Evolutionary conservation across 495 filamentous ascomycete genomes (phyloP), one percentile per base, ranked within the genome.

Genomic region (Penicillium waksmanii): DNA sequence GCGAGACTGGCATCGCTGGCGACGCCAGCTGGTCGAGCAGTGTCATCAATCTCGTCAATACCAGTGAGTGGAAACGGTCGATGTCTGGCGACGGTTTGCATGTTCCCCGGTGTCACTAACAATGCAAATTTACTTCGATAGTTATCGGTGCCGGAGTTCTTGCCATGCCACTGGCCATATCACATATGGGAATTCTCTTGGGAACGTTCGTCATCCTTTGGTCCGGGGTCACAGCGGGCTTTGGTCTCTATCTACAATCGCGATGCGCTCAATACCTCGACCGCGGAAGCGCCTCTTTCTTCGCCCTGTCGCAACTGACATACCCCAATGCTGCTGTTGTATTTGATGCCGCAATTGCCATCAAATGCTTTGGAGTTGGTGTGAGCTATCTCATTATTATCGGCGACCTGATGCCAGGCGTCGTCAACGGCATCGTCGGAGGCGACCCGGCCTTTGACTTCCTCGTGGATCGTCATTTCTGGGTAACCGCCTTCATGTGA

Each of bases 361-460:
- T 98, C 68, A 98, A 98, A 69, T 98, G 95, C 70, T 98, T 98
- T 74, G 95, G 89, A 56, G 95, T 98, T 17, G 96, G 89, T 8
- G 89, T 98, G 43, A 96, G 92, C 69, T 98, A 98, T 73, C 84
- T 98, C 64, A 98, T 98, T 61, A 97, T 98, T 64, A 98, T 98
- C 64, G 95, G 95, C 17, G 95, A 98, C 68, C 79, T 98, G 62
- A 98, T 98, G 95, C 95, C 96, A 2, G 95, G 91, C 4, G 95
- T 98, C 9, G 86, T 95, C 1, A 77, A 84, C 67, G 93, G 92
- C 1, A 89, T 93, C 70, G 80, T 76, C 49, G 85, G 88, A 48
- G 77, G 80, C 43, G 82, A 80, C 5, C 84, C 81, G 0, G 81
- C 78, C 4, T 79, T 87, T 51, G 81, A 84, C 17, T 97, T 90